Evolutionary conservation across 441 rosid species (phyloP).

Genomic region (Melastoma candidum): DNA sequence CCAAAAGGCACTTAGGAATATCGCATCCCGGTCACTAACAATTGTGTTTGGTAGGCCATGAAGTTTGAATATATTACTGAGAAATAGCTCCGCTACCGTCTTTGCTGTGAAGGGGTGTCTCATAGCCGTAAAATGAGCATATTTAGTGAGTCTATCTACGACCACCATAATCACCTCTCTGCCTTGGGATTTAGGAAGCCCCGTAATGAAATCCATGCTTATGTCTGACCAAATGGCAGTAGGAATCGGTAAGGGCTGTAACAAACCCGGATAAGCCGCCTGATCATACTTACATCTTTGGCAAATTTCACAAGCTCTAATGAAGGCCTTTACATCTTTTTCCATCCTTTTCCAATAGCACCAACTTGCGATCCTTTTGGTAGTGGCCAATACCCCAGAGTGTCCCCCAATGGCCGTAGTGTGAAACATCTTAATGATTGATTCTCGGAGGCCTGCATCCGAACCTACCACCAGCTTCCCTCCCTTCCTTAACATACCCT

Average conservation of each 20-base stretch:
- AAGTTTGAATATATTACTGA: background rate
- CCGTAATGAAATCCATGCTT: too few species aligned
- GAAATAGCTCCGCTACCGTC: background rate
- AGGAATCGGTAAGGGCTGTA: too few species aligned
- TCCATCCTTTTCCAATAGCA: background rate
- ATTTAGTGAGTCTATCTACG: background rate
- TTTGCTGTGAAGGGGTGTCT: background rate
- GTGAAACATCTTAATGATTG: background rate
- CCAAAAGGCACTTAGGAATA: too few species aligned
- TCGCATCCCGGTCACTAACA: too few species aligned
- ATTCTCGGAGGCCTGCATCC: background rate
- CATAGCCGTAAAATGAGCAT: background rate
- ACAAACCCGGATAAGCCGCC: background rate
- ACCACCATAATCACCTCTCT: constrained; percentile 3
- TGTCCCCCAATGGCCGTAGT: background rate
- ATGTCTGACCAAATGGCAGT: too few species aligned
- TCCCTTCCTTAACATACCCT: too few species aligned
- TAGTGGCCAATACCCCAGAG: background rate
- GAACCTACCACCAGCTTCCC: background rate
- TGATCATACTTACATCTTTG: background rate
- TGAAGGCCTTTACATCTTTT: background rate
- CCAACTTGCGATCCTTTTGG: background rate
- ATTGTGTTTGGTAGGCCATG: too few species aligned
- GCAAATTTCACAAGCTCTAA: background rate
- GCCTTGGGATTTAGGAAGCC: background rate